Evolutionary conservation across 2,329 filamentous ascomycete genomes (phyloP), one percentile per base, ranked within the genome.

Genomic region (Penicillium sumatraense): DNA sequence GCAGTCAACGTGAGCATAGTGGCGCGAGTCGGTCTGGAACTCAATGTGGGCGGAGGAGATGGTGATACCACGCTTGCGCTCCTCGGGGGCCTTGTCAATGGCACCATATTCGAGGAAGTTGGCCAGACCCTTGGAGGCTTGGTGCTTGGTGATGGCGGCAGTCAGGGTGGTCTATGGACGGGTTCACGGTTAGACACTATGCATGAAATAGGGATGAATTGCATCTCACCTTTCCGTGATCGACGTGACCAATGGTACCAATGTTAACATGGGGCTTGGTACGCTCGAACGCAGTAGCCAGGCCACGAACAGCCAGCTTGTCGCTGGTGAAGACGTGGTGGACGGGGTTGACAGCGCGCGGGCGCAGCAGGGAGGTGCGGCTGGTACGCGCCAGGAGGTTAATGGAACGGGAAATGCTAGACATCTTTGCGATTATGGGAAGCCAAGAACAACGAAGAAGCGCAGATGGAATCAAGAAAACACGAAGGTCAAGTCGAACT

Each of bases 1-100:
- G 81, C 95, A 99, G 86, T 99, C 95, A 83, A 99, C 95, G 86
- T 99, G 95, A 71, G 95, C 95, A 82, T 99, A 99, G 83, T 99
- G 95, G 73, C 95, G 89, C 75, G 83, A 84, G 0, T 96, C 91
- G 76, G 95, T 99, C 68, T 91, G 81, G 84, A 98, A 99, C 83
- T 99, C 95, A 81, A 99, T 96, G 81, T 99, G 95, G 66, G 95
- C 91, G 53, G 95, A 96, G 57, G 95, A 93, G 76, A 99, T 99
- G 76, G 95, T 99, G 81, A 99, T 99, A 88, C 95, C 95, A 86
- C 95, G 93, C 86, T 98, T 98, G 75, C 95, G 90, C 86, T 99
- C 95, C 81, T 99, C 95, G 64, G 95, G 95, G 52, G 95, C 95
- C 83, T 98, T 99, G 83, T 99, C 95, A 75, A 99, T 99, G 72